These are phyloP conservation scores for Porcisia deanei DNA, from an alignment of 208 protist species.

Conservation along the genomic window DNA sequence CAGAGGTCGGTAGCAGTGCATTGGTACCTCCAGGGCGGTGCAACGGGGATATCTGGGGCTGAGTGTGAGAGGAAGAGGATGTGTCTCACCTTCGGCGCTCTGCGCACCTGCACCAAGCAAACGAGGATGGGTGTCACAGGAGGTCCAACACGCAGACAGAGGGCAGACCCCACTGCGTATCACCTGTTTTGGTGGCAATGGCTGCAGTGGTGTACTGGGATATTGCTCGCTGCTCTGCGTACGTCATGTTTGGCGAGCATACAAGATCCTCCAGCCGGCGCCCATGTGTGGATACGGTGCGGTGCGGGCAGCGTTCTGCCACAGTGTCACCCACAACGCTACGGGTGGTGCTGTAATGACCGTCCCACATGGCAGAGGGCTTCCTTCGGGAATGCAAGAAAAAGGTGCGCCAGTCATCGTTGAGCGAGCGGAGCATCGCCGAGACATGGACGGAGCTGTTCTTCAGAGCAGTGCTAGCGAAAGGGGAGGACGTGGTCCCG, in stretches of 20 bases:
- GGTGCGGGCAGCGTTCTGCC: not conserved
- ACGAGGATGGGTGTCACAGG: not conserved
- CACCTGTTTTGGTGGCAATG: not conserved
- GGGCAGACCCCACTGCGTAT: not conserved
- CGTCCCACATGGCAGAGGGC: not conserved
- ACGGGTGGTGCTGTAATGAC: not conserved
- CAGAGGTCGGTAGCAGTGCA: too few species aligned
- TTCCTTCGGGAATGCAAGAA: not conserved
- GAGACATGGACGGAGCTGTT: not conserved
- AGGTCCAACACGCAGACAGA: constrained; percentile 4
- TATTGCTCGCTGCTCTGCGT: constrained; percentile 7
- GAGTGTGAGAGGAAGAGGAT: not conserved
- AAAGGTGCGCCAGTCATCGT: constrained; percentile 2
- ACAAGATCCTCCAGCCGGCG: not conserved
- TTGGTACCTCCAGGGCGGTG: not conserved
- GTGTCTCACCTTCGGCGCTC: not conserved
- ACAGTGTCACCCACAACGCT: not conserved
- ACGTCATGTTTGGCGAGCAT: constrained; percentile 4
- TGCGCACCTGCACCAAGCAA: not conserved
- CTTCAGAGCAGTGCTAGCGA: not conserved
- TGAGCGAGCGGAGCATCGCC: not conserved
- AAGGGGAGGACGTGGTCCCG: not conserved
- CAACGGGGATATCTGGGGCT: not conserved
- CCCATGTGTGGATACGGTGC: not conserved
- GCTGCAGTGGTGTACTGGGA: not conserved